Base-by-base conservation (phyloP, 306 rosid genomes). In the Argentina anserina region DNA sequence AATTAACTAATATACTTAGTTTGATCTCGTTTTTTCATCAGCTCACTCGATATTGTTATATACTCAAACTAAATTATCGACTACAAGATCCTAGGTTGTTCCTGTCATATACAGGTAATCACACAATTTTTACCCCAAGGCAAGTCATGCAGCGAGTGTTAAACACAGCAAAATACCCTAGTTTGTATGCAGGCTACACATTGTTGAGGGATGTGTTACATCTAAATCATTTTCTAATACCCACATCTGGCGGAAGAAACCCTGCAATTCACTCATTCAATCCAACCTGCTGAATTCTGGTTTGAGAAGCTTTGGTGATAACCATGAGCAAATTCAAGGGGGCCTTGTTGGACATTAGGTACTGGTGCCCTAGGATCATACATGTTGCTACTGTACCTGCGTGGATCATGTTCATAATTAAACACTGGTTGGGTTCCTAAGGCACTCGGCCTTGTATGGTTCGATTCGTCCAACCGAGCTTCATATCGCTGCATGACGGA, bases 401-500 rank as follows among this genome's bases (percentile, higher is more conserved):
- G 85, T 15, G 66, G 79, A 18, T 50, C 86, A 18, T 0, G 5
- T 33, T 55, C 85, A 41, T 73, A 61, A 3, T 82, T 84, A 36
- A 80, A 33, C 69, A 79, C 47, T 41, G 66, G 53, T 31, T 58
- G 87, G 40, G 76, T 45, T 7, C 86, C 82, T 21, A 81, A 42
- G 76, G 78, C 63, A 37, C 77, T 78, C 66, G 71, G 61, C 70
- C 87, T 71, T 7, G 23, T 18, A 74, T 75, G 80, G 85, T 86
- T 91, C 42, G 82, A 31, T 69, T 85, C 90, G 65, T 92, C 90
- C 21, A 90, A 33, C 61, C 85, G 87, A 50, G 96, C 90, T 6
- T 81, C 85, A 76, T 90, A 90, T 49, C 86, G 90, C 43, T 83
- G 85, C 86, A 80, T 88, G 36, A 87, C 78, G 13, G 97, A 83